These are phyloP conservation scores for Rasamsonia emersonii DNA, from an alignment of 2,329 filamentous ascomycete genomes.

Conservation along the genomic window DNA sequence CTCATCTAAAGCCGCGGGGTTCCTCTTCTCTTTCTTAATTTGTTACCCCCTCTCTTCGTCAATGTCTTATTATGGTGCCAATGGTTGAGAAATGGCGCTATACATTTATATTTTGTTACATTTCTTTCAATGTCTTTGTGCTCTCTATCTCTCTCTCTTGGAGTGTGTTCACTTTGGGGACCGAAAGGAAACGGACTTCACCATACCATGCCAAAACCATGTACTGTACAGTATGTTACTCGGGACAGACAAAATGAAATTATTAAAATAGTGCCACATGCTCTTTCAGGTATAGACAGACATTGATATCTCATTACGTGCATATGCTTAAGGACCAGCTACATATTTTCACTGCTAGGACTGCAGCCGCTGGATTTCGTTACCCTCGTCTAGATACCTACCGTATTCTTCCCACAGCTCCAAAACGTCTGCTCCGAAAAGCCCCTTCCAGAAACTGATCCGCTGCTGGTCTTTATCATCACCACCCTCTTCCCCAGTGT, in stretches of 20 bases:
- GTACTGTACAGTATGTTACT: constrained; percentile 32
- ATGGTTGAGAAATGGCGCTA: constrained; percentile 6
- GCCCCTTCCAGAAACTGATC: constrained; percentile 25
- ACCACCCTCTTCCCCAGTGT: constrained; percentile 18
- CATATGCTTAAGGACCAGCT: constrained; percentile 5
- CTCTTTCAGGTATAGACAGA: constrained; percentile 3
- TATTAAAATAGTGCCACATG: constrained; percentile 1
- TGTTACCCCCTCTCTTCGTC: constrained; percentile 15
- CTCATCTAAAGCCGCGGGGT: constrained; percentile 12
- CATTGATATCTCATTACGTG: constrained; percentile 1
- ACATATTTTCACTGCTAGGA: too few relatives aligned
- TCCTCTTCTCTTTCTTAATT: constrained; percentile 15
- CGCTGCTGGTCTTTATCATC: constrained; percentile 1
- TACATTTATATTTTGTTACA: constrained; percentile 3
- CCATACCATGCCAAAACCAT: constrained; percentile 22
- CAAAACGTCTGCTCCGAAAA: constrained; percentile 58
- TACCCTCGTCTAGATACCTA: constrained; percentile 33
- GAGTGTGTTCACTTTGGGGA: constrained; percentile 8
- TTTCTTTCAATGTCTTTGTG: constrained; percentile 4
- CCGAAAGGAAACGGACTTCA: constrained; percentile 7
- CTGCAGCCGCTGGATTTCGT: too few relatives aligned
- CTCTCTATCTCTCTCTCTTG: too few relatives aligned
- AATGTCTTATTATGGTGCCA: constrained; percentile 6
- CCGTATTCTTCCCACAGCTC: constrained; percentile 70
- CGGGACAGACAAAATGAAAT: constrained; percentile 4